Base-by-base conservation (phyloP, 192 early-diverging fungal genomes). In the Dimargaris cristalligena region DNA sequence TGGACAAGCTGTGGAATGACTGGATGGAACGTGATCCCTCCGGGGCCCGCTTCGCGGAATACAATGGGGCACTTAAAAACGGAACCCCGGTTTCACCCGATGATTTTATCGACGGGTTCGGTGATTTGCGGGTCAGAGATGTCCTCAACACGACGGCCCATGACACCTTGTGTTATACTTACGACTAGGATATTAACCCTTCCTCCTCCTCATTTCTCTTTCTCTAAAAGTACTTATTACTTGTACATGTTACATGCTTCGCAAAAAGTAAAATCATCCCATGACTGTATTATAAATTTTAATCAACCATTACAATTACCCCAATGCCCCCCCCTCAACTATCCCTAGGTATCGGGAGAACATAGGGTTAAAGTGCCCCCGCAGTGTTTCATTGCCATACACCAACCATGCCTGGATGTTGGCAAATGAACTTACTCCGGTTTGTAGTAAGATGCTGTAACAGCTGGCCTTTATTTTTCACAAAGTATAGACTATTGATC, bases 1-100 rank as follows among this genome's bases (percentile, higher is more conserved):
- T 78, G 26, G 76, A 70, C 67, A 62, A 63, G 44, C 45, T 75
- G 9, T 75, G 70, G 70, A 38, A 34, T 31, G 32, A 34, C 28
- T 72, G 70, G 67, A 50, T 50, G 49, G 22, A 20, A 2, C 22
- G 22, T n/a, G 49, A 50, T 11, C 49, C 25, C 1, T 26, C 8
- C 38, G 38, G 38, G 8, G 16, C 18, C 10, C 18, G 49, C 23
- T 50, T 26, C 25, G 28, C 22, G 2, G 49, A 50, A 26, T 50
- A 50, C 25, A 50, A 50, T 26, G 49, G 49, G 2, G 22, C 22
- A 26, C 25, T 50, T 26, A 50, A 50, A 26, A 26, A 50, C 11
- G 49, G 49, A 13, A 25, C 49, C 22, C 49, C 49, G 2, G 49
- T 26, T 13, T 10, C 20, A n/a, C 49, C 49, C 2, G 25, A 20